These are phyloP conservation scores for Carex kokanica DNA, from an alignment of 176 grass and related monocot genomes.

Conservation along the genomic window DNA sequence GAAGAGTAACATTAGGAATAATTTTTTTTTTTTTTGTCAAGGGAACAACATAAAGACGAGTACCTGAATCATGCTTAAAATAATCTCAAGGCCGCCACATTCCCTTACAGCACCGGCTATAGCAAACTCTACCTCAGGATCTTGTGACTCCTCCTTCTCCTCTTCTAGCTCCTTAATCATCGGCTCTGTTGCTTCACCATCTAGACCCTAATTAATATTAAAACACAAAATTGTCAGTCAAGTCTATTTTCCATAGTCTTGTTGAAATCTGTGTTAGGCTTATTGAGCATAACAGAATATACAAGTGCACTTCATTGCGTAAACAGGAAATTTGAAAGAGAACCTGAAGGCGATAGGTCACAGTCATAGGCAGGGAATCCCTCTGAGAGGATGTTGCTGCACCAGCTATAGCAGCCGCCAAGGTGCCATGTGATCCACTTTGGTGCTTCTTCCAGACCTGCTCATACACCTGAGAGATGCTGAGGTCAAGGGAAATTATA, in stretches of 20 bases:
- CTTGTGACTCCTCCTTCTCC: conserved; percentile 96
- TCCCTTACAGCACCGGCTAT: conserved; percentile 93
- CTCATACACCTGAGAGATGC: conserved; percentile 91
- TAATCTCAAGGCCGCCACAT: conserved; percentile 90
- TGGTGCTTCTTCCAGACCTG: conserved; percentile 94
- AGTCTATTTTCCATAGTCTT: neutral
- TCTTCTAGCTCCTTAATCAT: conserved; percentile 99
- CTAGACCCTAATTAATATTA: conserved; percentile 65
- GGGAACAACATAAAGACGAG: conserved; percentile 1
- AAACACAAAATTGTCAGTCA: conserved; percentile 2
- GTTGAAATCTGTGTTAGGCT: neutral
- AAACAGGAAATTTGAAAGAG: neutral
- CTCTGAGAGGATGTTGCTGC: conserved; percentile 51
- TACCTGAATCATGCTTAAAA: conserved; percentile 98
- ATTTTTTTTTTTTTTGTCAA: neutral
- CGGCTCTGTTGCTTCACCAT: conserved; percentile 97
- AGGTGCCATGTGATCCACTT: conserved; percentile 56
- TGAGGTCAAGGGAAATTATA: conserved; percentile 99
- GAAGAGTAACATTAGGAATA: neutral
- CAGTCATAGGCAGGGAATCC: conserved; percentile 93
- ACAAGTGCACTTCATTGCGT: neutral
- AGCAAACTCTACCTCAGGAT: conserved; percentile 95
- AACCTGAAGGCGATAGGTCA: conserved; percentile 95
- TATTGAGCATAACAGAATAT: neutral
- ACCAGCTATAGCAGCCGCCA: conserved; percentile 37